These are phyloP conservation scores for Phaffia tasmanica DNA, from an alignment of 768 basidiomycete genomes.

Conservation along the genomic window DNA sequence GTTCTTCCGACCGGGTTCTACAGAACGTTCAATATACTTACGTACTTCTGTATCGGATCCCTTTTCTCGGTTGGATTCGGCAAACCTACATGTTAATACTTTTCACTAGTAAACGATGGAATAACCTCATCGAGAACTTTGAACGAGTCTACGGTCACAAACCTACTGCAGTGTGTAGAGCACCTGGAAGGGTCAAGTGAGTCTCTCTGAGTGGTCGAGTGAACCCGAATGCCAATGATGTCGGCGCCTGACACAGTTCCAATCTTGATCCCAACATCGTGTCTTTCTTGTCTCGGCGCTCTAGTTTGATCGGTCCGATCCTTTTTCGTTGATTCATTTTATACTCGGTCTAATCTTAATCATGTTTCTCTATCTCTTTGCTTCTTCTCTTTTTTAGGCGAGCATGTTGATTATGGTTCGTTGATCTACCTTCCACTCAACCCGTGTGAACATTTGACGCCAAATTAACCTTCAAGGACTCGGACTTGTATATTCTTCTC, in stretches of 20 bases:
- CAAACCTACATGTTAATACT: not conserved
- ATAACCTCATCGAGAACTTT: constrained; percentile 53
- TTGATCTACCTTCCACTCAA: not conserved
- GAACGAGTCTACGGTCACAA: constrained; percentile 53
- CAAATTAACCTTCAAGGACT: not conserved
- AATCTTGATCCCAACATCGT: too few species aligned
- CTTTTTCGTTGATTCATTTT: too few species aligned
- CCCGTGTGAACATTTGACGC: not conserved
- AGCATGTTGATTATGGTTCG: not conserved
- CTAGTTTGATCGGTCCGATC: too few species aligned
- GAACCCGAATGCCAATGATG: too few species aligned
- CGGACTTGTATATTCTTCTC: too few species aligned
- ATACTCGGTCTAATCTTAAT: too few species aligned
- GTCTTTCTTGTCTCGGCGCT: too few species aligned
- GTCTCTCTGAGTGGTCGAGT: not conserved
- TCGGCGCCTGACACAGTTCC: too few species aligned
- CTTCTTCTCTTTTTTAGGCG: not conserved
- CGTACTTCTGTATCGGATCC: not conserved
- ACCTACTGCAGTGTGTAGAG: constrained; percentile 60
- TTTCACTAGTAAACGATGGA: constrained; percentile 43
- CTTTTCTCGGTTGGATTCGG: constrained; percentile 36
- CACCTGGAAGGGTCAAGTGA: constrained; percentile 72
- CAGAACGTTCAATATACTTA: too few species aligned
- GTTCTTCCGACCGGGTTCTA: too few species aligned
- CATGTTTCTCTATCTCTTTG: too few species aligned